Evolutionary conservation across 1,139 yeast species (phyloP), one percentile per base, ranked within the genome.

Genomic region (Pichia sp.): DNA sequence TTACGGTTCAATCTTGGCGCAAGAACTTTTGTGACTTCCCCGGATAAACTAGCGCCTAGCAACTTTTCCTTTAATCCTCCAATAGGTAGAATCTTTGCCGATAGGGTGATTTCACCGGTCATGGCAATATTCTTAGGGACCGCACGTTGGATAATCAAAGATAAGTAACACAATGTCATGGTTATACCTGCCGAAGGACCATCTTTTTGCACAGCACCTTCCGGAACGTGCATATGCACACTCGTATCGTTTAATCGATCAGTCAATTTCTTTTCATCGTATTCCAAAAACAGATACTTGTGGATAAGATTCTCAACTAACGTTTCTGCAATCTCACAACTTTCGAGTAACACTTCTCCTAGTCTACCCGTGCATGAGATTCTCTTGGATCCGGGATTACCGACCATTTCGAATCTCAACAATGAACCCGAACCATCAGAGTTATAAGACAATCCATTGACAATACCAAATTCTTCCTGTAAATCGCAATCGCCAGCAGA

Each of bases 181-280:
- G 97, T 88, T 38, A 88, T 81, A 35, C 97, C 97, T 0, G 97
- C 97, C 34, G 91, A 83, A 2, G 97, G 97, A 0, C 97, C 97
- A 63, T 90, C 97, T 67, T 90, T 90, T 32, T 85, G 83, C 37
- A 89, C 75, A 0, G 94, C 86, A 0, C 96, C 96, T 71, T 85
- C 84, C 1, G 96, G 96, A 37, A 89, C 96, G 64, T 89, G 96
- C 56, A 89, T 67, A 66, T 89, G 95, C 50, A 87, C 75, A 52
- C 85, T 90, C 47, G 78, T 66, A 48, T 73, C 74, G 53, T 76
- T 76, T 54, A 79, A 75, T 54, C 67, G 67, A 43, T 71, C 73
- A 38, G 73, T 59, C 31, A 76, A 59, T 30, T 65, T 59, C 2
- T 53, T 48, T 22, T 53, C 35, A 27, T 60, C 55, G 12, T 59